These are phyloP conservation scores for Syncephalis fuscata DNA, from an alignment of 371 early-diverging fungal species.

Conservation along the genomic window DNA sequence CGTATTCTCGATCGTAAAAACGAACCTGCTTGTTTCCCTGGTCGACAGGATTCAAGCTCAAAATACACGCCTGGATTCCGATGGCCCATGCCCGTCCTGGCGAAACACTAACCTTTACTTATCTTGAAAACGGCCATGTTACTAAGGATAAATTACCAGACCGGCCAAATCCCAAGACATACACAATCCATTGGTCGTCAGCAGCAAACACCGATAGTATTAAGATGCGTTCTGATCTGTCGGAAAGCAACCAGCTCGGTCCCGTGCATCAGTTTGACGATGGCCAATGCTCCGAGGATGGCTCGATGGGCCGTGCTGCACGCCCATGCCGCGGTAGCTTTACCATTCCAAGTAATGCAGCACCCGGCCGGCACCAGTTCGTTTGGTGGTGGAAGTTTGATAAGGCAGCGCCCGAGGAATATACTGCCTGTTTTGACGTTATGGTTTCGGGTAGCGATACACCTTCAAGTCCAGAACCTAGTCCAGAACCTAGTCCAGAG, in stretches of 20 bases:
- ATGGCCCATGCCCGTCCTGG: slow-evolving; percentile 9
- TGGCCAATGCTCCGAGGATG: slow-evolving; percentile 5
- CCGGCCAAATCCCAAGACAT: slow-evolving; percentile 3
- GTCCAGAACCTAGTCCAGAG: no score
- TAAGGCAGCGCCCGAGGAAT: slow-evolving; percentile 12
- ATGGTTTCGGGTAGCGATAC: slow-evolving; percentile 2
- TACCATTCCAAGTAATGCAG: slow-evolving; percentile 7
- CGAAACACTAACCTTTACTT: slow-evolving; percentile 9
- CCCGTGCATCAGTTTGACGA: slow-evolving; percentile 1
- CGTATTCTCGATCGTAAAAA: slow-evolving; percentile 11
- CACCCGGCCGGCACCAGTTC: slow-evolving; percentile 14
- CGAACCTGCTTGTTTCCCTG: slow-evolving; percentile 12
- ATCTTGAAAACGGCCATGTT: slow-evolving; percentile 17
- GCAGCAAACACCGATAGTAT: slow-evolving; percentile 5
- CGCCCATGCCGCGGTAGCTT: slow-evolving; percentile 12
- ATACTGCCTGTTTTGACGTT: slow-evolving; percentile 19
- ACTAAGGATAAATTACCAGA: slow-evolving; percentile 9
- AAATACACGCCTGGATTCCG: slow-evolving; percentile 11
- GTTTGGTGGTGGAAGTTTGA: slow-evolving; percentile 23
- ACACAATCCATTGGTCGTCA: slow-evolving; percentile 7
- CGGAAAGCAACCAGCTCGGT: slow-evolving; percentile 6
- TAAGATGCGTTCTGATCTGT: slow-evolving; percentile 9
- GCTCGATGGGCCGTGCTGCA: background rate
- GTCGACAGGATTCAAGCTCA: slow-evolving; percentile 10
- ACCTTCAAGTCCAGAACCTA: no score